phyloP scores from a whole-genome alignment of 306 rosid species.

The Dalbergia cultrata region DNA sequence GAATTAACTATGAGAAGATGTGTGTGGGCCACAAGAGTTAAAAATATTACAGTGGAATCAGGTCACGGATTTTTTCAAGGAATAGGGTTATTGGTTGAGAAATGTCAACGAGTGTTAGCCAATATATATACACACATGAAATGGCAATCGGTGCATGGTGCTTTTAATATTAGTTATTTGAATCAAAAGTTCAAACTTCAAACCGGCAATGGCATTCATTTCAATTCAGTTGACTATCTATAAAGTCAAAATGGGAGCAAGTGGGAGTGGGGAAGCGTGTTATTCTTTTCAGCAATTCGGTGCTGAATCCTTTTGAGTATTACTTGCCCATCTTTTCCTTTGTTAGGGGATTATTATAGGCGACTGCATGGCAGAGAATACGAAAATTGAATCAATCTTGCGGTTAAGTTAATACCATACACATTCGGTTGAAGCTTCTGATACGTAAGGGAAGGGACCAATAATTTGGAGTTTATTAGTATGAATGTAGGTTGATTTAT shows the following conservation, averaged over 20 bases:
- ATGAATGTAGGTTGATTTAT: not conserved
- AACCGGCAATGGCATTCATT: slow-evolving; percentile 27
- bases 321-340: not conserved
- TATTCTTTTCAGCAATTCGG: slow-evolving; percentile 28
- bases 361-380: not conserved
- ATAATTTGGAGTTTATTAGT: not conserved
- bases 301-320: slow-evolving; percentile 31
- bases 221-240: slow-evolving; percentile 62
- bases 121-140: slow-evolving; percentile 28
- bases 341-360: not conserved
- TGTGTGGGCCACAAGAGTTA: slow-evolving; percentile 20
- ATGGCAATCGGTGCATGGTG: slow-evolving; percentile 12
- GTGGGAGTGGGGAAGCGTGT: slow-evolving; percentile 35
- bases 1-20: not conserved
- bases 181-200: slow-evolving; percentile 35
- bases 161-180: slow-evolving; percentile 28
- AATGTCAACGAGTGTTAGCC: slow-evolving; percentile 42
- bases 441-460: slow-evolving; percentile 36
- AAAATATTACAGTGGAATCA: not conserved
- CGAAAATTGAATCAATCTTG: slow-evolving; percentile 37
- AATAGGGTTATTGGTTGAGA: slow-evolving; percentile 36
- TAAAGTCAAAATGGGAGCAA: slow-evolving; percentile 58
- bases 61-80: slow-evolving; percentile 25
- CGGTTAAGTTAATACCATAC: slow-evolving; percentile 30
- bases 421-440: slow-evolving; percentile 22